Base-by-base conservation (phyloP, 73 alveolate species). In the Paramecium tetraurelia region DNA sequence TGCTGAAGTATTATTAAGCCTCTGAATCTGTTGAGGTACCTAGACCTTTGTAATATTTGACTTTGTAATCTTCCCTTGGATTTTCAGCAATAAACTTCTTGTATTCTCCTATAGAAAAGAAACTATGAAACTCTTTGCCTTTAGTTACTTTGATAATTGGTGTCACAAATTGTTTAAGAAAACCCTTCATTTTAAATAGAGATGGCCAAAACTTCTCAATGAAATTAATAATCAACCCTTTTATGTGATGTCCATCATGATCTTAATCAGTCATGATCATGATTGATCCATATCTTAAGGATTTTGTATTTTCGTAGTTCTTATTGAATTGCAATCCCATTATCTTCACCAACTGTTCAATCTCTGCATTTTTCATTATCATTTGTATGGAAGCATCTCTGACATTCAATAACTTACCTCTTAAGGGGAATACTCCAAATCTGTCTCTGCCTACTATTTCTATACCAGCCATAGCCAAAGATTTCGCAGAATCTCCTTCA, bases 251-350 rank as follows among this genome's bases (percentile, higher is more conserved):
- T 27, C 99, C 99, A 95, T 99, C 99, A 92, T 96, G 99, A 96
- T 99, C 99, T 93, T 99, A 97, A 92, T 99, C 99, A 44, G 99
- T 99, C 99, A 99, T 99, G 63, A 99, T 99, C 98, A 98, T 98
- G 9, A 99, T 93, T 70, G 98, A 96, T 0, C 99, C 99, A 94
- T 99, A 99, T 93, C 99, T 93, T 93, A 99, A 93, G 59, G 97
- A 94, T 59, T 93, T 93, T 59, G 97, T 92, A 77, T 96, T 98
- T 24, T 93, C 97, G 94, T 99, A 99, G 77, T 95, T 97, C 93
- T 94, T 96, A 38, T 98, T 99, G 12, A 99, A 86, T 85, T 98
- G 95, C 85, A 99, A 85, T 36, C 99, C 99, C 75, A 99, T 77
- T 14, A 99, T 98, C 93, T 98, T 98, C 58, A 99, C 98, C 38